Base-by-base conservation (phyloP, 1,284 basidiomycete species). In the Somion occarium region DNA sequence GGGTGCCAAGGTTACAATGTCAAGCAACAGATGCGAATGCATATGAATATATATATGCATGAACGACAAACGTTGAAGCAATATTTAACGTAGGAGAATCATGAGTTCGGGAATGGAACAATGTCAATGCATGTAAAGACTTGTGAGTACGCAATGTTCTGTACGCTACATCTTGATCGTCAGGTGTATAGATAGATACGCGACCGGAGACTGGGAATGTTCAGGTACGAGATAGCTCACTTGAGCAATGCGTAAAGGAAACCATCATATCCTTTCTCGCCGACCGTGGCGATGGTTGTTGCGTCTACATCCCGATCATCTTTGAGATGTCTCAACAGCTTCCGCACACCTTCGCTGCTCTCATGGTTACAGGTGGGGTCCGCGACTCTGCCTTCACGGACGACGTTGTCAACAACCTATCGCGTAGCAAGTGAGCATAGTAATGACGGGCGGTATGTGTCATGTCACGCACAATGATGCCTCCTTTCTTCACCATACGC, bases 371-470 rank as follows among this genome's bases (percentile, higher is more conserved):
- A 63, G 2, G 63, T 59, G 2, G 69, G 71, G 55, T 80, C 71
- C 3, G 76, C 69, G 3, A 82, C 77, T 3, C 59, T 62, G 2
- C 76, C 82, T 30, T 71, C 62, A 13, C 77, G 72, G 12, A 82
- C 78, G 27, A 84, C 79, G 56, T 85, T 85, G 61, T 85, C 82
- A 2, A 84, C 75, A 53, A 82, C 75, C 79, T 80, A 54, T 5
- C n/a, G n/a, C n/a, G n/a, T n/a, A n/a, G n/a, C n/a, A n/a, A 46
- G 0, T 12, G 13, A 11, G 4, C 7, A 34, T 18, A 48, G 46
- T 7, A 13, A 38, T 25, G 19, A 12, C 18, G n/a, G 2, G 37
- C 12, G 24, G 13, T 15, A 27, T 23, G 5, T 44, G 12, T 12
- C 12, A 38, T 11, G 25, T 37, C 20, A 71, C 76, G 52, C 53